Percentiles rank a stretch among this genome's conserved stretches.
These are phyloP conservation scores for Suhomyces sp. DNA, from an alignment of 805 yeast species.

Conservation along the genomic window DNA sequence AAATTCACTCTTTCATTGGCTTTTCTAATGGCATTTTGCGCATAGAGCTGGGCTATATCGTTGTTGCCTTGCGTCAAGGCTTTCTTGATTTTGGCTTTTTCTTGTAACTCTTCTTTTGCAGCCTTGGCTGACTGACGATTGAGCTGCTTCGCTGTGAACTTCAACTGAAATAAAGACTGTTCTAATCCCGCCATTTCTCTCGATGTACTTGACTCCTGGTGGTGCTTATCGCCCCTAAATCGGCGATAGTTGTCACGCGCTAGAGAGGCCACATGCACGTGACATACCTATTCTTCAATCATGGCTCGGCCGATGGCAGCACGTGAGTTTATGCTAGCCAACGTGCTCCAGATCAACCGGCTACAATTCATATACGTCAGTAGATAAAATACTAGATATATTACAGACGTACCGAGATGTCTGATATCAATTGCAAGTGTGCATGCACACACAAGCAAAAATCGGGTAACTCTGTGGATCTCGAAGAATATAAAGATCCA, in stretches of 20 bases:
- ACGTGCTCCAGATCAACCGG: not conserved
- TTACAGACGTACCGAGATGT: not conserved
- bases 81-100: conserved; percentile 85
- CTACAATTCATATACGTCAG: not conserved
- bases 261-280: not conserved
- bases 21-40: conserved; percentile 93
- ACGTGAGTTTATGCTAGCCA: not conserved
- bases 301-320: not conserved
- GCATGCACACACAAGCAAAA: not conserved
- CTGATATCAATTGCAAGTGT: not conserved
- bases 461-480: not conserved
- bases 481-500: conserved; percentile 40
- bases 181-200: conserved; percentile 26
- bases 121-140: conserved; percentile 88
- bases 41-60: conserved; percentile 91
- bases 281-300: not conserved
- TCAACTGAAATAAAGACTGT: conserved; percentile 28
- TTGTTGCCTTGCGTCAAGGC: conserved; percentile 81
- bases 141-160: conserved; percentile 90
- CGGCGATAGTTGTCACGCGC: not conserved
- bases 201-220: not conserved
- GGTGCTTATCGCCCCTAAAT: conserved; percentile 4
- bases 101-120: conserved; percentile 83
- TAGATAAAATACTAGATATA: not conserved
- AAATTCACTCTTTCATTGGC: conserved; percentile 81